Percentiles rank a stretch among this genome's conserved stretches.
These are phyloP conservation scores for Apiospora phragmitis DNA, from an alignment of 2,329 filamentous ascomycete species.

Conservation along the genomic window DNA sequence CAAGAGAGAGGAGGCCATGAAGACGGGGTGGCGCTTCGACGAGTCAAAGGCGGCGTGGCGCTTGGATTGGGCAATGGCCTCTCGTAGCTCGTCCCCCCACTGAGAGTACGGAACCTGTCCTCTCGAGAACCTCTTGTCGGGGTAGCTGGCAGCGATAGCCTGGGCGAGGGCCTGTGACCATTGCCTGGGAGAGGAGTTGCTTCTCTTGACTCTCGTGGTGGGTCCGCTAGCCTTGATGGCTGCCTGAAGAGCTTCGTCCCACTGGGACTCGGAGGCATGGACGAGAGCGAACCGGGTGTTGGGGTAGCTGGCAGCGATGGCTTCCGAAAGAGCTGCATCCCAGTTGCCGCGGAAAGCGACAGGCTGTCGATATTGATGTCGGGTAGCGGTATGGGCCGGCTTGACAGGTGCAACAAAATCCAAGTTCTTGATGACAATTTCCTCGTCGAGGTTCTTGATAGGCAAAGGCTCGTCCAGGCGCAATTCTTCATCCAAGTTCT, in stretches of 20 bases:
- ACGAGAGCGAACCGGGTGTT: slow-evolving; percentile 15
- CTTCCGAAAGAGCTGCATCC: slow-evolving; percentile 39
- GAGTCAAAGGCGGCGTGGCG: slow-evolving; percentile 25
- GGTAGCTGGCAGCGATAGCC: slow-evolving; percentile 35
- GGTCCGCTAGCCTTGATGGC: slow-evolving; percentile 24
- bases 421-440: slow-evolving; percentile 22
- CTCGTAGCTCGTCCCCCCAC: slow-evolving; percentile 25
- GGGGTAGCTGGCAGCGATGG: slow-evolving; percentile 33
- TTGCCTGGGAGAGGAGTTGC: slow-evolving; percentile 27
- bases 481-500: slow-evolving; percentile 24
- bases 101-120: slow-evolving; percentile 21
- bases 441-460: slow-evolving; percentile 8
- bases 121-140: slow-evolving; percentile 22
- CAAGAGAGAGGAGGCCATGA: slow-evolving; percentile 27
- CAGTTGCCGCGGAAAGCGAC: slow-evolving; percentile 31
- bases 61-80: slow-evolving; percentile 23
- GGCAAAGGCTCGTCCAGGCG: slow-evolving; percentile 15
- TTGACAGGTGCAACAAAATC: slow-evolving; percentile 22
- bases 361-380: slow-evolving; percentile 26
- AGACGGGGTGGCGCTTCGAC: slow-evolving; percentile 34
- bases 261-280: slow-evolving; percentile 22
- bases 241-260: slow-evolving; percentile 24
- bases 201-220: slow-evolving; percentile 20
- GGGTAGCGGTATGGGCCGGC: slow-evolving; percentile 18
- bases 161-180: slow-evolving; percentile 40